phyloP scores from a whole-genome alignment of 768 basidiomycete genomes.

The Piloderma croceum region DNA sequence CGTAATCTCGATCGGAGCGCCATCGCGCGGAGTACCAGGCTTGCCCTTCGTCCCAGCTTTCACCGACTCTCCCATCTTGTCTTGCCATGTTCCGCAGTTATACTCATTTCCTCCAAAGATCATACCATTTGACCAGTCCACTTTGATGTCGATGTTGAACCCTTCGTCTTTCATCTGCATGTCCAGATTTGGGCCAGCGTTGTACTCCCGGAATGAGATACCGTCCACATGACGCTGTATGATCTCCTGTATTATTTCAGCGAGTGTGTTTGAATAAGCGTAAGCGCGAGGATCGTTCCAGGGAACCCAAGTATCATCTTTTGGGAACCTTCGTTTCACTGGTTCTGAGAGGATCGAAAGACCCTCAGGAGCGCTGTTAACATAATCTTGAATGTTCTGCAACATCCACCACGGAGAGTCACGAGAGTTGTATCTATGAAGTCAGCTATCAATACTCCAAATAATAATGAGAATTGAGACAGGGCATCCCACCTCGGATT shows the following conservation, averaged over 20 bases:
- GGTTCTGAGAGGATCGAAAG: constrained; percentile 69
- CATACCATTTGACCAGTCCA: constrained; percentile 95
- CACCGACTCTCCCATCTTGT: constrained; percentile 94
- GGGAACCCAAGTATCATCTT: constrained; percentile 87
- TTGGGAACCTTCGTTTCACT: constrained; percentile 91
- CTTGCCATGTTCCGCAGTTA: constrained; percentile 97
- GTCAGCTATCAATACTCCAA: not conserved
- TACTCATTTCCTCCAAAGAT: constrained; percentile 78
- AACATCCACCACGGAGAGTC: constrained; percentile 99
- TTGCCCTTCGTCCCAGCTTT: constrained; percentile 91
- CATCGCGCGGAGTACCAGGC: constrained; percentile 95
- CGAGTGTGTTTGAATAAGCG: constrained; percentile 71
- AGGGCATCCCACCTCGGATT: constrained; percentile 59
- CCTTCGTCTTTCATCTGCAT: constrained; percentile 92
- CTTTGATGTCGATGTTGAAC: constrained; percentile 87
- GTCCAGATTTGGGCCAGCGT: constrained; percentile 95
- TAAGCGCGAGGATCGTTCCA: constrained; percentile 89
- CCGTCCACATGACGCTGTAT: constrained; percentile 90
- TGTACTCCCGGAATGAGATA: constrained; percentile 92
- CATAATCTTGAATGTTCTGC: constrained; percentile 97
- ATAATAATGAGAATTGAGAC: not conserved
- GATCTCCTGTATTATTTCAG: constrained; percentile 96
- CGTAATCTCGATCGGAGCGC: constrained; percentile 92
- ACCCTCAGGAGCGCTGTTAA: constrained; percentile 77
- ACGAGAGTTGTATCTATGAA: constrained; percentile 80